Conservation (phyloP, 305 asterid genomes). For the Fraxinus baroniana region DNA sequence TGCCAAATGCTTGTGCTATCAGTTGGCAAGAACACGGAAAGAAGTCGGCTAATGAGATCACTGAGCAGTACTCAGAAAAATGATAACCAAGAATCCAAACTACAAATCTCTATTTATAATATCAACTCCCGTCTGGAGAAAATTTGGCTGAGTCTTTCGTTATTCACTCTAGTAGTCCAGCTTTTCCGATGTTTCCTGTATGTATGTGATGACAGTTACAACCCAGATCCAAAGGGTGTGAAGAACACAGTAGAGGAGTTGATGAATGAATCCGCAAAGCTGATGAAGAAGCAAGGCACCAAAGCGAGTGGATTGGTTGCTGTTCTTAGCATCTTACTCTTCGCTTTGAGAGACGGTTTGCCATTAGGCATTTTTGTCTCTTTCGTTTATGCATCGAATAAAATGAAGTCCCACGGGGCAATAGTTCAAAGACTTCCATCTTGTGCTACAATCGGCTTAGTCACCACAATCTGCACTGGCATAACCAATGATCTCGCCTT, state of each 20-base stretch:
- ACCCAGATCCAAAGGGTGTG: constrained; percentile 8
- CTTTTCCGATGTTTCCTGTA: constrained; percentile 32
- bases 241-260: constrained; percentile 38
- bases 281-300: constrained; percentile 27
- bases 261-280: constrained; percentile 31
- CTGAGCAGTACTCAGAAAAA: not conserved
- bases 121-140: constrained; percentile 32
- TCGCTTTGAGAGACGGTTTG: constrained; percentile 42
- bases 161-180: constrained; percentile 35
- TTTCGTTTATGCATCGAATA: constrained; percentile 28
- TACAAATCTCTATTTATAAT: constrained; percentile 22
- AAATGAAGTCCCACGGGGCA: constrained; percentile 24
- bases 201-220: not conserved
- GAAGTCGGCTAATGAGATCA: constrained; percentile 23
- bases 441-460: constrained; percentile 30
- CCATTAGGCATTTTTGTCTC: constrained; percentile 36
- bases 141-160: constrained; percentile 31
- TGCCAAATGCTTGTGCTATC: constrained; percentile 37
- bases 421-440: constrained; percentile 28
- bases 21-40: constrained; percentile 41
- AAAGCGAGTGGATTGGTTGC: constrained; percentile 31
- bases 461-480: constrained; percentile 29
- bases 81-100: constrained; percentile 14
- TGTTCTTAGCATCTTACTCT: constrained; percentile 30
- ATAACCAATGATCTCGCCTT: constrained; percentile 20